Evolutionary conservation across 2,329 filamentous ascomycete genomes (phyloP).

Genomic region (Aspergillus fumigatiaffinis): DNA sequence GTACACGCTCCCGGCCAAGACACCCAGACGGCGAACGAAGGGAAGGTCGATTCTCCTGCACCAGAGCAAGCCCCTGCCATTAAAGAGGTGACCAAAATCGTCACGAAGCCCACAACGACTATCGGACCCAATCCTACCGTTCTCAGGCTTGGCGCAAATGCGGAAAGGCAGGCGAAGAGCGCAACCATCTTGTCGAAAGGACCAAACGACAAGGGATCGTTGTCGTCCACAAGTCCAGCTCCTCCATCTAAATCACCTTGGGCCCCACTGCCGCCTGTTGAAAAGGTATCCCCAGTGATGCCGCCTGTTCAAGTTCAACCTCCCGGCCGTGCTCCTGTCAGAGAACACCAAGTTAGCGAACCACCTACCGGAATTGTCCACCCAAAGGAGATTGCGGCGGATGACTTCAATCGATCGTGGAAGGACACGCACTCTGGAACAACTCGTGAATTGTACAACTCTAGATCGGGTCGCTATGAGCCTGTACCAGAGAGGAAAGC

Average conservation of each 20-base stretch:
- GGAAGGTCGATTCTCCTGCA: slow-evolving; percentile 18
- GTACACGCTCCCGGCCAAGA: slow-evolving; percentile 14
- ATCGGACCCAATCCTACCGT: slow-evolving; percentile 49
- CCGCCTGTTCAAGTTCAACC: slow-evolving; percentile 41
- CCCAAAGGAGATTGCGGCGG: slow-evolving; percentile 83
- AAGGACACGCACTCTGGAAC: slow-evolving; percentile 62
- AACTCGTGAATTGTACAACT: slow-evolving; percentile 82
- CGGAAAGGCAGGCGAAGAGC: slow-evolving; percentile 44
- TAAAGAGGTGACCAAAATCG: slow-evolving; percentile 25
- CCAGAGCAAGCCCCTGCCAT: slow-evolving; percentile 19
- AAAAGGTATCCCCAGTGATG: slow-evolving; percentile 71
- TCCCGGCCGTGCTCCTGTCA: slow-evolving; percentile 48
- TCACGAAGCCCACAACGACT: slow-evolving; percentile 39
- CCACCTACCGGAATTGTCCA: slow-evolving; percentile 48
- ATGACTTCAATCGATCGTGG: slow-evolving; percentile 88
- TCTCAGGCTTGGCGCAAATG: slow-evolving; percentile 45
- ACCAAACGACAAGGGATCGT: slow-evolving; percentile 50
- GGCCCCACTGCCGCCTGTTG: slow-evolving; percentile 80
- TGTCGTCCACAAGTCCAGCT: slow-evolving; percentile 42
- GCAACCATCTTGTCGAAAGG: slow-evolving; percentile 46
- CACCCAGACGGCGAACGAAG: slow-evolving; percentile 15
- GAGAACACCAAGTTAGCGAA: slow-evolving; percentile 56
- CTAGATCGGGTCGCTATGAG: slow-evolving; percentile 90
- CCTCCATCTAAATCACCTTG: slow-evolving; percentile 84
- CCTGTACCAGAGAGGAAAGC: slow-evolving; percentile 76